Conservation (phyloP, 768 basidiomycete species). For the Polyporus arcularius region DNA sequence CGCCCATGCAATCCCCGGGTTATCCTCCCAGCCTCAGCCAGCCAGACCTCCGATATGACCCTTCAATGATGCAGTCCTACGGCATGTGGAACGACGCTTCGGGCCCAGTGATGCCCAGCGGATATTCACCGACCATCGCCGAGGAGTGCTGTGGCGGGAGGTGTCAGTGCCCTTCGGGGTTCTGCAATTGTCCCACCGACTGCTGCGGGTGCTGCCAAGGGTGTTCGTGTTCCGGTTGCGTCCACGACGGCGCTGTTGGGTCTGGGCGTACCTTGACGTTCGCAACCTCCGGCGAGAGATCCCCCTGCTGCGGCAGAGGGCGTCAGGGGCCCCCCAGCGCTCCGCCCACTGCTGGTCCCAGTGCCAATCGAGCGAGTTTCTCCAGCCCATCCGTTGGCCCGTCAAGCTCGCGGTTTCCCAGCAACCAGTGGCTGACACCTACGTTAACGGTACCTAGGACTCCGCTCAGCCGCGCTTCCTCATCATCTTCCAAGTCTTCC, state of each 20-base stretch:
- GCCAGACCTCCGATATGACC: constrained; percentile 18
- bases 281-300: constrained; percentile 38
- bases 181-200: constrained; percentile 36
- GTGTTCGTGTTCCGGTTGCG: constrained; percentile 30
- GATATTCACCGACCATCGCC: constrained; percentile 13
- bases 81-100: constrained; percentile 19
- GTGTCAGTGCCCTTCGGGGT: constrained; percentile 35
- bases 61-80: constrained; percentile 19
- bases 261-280: constrained; percentile 29
- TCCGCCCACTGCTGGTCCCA: background rate
- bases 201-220: constrained; percentile 34
- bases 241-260: constrained; percentile 18
- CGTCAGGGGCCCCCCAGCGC: background rate
- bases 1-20: background rate
- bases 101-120: constrained; percentile 14
- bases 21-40: background rate
- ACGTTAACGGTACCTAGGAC: constrained; percentile 8
- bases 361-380: background rate
- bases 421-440: background rate
- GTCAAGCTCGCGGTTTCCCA: background rate
- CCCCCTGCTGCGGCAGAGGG: constrained; percentile 24
- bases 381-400: background rate
- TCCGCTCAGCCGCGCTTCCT: constrained; percentile 20
- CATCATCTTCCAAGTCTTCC: constrained; percentile 16
- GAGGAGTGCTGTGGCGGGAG: constrained; percentile 34